Evolutionary conservation across 495 filamentous ascomycete species (phyloP).

Genomic region (Aspergillus ostianus): DNA sequence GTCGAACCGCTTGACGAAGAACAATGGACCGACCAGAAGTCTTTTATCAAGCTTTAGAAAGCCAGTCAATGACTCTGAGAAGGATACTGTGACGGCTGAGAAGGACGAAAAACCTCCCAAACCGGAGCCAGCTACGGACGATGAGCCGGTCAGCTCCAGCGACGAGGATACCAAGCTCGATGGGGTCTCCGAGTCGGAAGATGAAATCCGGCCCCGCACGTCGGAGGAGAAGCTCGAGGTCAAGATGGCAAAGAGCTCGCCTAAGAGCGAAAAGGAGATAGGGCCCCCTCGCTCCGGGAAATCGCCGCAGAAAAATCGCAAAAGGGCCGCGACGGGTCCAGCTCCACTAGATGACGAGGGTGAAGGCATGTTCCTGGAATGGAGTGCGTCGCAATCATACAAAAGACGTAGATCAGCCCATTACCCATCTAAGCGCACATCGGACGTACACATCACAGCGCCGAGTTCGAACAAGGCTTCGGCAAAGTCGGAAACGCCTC

Average conservation of each 20-base stretch:
- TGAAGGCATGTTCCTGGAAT: constrained; percentile 17
- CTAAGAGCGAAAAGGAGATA: neutral
- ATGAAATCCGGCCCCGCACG: constrained; percentile 14
- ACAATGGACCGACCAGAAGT: neutral
- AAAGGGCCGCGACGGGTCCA: constrained; percentile 9
- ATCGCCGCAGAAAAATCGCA: constrained; percentile 5
- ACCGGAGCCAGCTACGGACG: constrained; percentile 25
- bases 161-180: constrained; percentile 24
- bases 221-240: constrained; percentile 21
- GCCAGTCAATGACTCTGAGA: neutral
- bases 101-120: neutral
- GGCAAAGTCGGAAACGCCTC: constrained; percentile 15
- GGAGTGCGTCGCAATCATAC: constrained; percentile 18
- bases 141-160: constrained; percentile 31
- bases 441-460: constrained; percentile 3
- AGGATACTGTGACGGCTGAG: neutral
- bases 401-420: constrained; percentile 24
- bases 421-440: constrained; percentile 21
- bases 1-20: constrained; percentile 19
- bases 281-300: constrained; percentile 2
- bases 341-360: constrained; percentile 14
- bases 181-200: constrained; percentile 4
- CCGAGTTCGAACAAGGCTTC: constrained; percentile 21
- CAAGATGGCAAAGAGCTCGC: constrained; percentile 18
- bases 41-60: constrained; percentile 29